Evolutionary conservation across 495 filamentous ascomycete genomes (phyloP).

Genomic region (Annulohypoxylon nitens): DNA sequence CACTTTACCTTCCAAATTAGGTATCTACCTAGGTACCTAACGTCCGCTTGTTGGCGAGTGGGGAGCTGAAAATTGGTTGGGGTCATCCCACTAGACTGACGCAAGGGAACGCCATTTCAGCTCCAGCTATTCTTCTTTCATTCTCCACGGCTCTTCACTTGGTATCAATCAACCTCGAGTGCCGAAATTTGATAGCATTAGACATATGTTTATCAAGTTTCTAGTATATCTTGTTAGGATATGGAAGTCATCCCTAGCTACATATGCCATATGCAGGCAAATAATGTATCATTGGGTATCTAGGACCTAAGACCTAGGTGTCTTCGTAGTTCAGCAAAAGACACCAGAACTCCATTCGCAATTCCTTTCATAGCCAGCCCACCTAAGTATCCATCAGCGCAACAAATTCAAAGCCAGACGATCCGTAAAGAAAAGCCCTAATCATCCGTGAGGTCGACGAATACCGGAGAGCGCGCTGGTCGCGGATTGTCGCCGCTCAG

Average conservation of each 20-base stretch:
- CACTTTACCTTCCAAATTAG: neutral
- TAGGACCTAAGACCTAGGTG: neutral
- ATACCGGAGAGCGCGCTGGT: constrained; percentile 8
- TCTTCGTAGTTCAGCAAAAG: neutral
- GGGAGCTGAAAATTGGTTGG: constrained; percentile 26
- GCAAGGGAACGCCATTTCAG: constrained; percentile 5
- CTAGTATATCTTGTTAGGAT: neutral
- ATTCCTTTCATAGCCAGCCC: neutral
- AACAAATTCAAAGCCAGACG: neutral
- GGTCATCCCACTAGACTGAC: neutral
- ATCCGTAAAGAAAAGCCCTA: constrained; percentile 1
- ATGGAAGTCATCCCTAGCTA: neutral
- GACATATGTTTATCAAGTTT: neutral
- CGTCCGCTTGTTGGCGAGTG: constrained; percentile 3
- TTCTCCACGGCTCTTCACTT: neutral
- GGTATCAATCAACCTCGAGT: neutral
- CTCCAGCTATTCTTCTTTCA: neutral
- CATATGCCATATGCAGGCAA: neutral
- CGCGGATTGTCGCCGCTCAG: constrained; percentile 28
- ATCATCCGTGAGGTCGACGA: constrained; percentile 43
- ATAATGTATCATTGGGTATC: neutral
- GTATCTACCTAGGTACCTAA: constrained; percentile 5
- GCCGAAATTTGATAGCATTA: neutral
- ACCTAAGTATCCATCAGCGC: neutral
- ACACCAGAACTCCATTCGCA: neutral